phyloP scores from a whole-genome alignment of 176 grass and related monocot genomes.

The Eremochloa ophiuroides region DNA sequence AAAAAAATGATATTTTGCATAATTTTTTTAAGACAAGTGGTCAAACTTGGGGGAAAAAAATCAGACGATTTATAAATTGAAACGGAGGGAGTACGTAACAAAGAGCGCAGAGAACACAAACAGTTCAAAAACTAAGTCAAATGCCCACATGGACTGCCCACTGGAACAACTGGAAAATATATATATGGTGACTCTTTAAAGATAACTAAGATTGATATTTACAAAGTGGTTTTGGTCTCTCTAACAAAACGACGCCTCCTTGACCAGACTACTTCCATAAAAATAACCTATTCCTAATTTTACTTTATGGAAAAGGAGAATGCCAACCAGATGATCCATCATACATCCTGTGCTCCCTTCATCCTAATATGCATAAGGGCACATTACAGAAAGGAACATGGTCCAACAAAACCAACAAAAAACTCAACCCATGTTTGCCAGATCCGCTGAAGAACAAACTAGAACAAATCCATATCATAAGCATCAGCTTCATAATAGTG shows the following conservation, averaged over 20 bases:
- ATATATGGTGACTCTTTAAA: neutral
- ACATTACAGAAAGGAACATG: neutral
- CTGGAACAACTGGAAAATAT: neutral
- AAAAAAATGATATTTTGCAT: too few relatives aligned
- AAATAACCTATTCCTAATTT: conserved; percentile 6
- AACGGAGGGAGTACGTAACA: too few relatives aligned
- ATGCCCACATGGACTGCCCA: too few relatives aligned
- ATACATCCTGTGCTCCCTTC: conserved; percentile 1
- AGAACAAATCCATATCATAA: conserved; percentile 13
- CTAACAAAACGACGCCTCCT: neutral
- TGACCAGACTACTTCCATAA: neutral
- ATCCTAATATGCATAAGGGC: neutral
- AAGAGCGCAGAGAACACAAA: neutral
- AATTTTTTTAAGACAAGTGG: too few relatives aligned
- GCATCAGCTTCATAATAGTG: neutral
- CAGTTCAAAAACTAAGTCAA: neutral
- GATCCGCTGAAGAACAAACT: neutral
- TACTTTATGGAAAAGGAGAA: neutral
- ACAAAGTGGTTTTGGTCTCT: neutral
- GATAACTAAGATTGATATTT: conserved; percentile 11
- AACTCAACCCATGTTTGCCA: neutral
- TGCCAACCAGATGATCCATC: conserved; percentile 6
- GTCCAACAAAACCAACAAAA: neutral
- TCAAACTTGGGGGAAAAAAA: too few relatives aligned
- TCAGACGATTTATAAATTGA: too few relatives aligned